Evolutionary conservation across 805 yeast genomes (phyloP).

Genomic region (Starmerella etchellsii): DNA sequence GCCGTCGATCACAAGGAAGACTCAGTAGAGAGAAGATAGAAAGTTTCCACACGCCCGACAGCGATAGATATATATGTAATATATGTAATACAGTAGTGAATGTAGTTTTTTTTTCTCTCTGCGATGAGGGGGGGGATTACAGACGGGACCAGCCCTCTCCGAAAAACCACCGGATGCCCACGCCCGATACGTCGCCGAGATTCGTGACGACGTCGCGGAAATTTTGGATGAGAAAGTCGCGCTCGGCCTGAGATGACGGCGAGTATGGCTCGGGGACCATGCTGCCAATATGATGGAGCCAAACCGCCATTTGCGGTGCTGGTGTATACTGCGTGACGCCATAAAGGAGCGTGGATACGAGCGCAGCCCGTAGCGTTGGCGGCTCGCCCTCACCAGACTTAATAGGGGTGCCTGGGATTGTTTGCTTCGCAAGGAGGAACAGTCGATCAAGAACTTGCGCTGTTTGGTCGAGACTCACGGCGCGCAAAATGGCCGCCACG

Average conservation of each 20-base stretch:
- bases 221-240: constrained; percentile 17
- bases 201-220: constrained; percentile 14
- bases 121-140: too few species aligned
- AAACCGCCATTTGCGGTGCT: constrained; percentile 29
- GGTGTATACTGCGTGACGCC: constrained; percentile 41
- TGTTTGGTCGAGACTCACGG: constrained; percentile 30
- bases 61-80: too few species aligned
- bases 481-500: constrained; percentile 40
- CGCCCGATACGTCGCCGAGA: constrained; percentile 21
- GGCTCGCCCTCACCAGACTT: constrained; percentile 23
- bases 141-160: constrained; percentile 4
- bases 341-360: constrained; percentile 36
- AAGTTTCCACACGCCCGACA: too few species aligned
- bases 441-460: constrained; percentile 32
- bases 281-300: constrained; percentile 35
- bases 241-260: constrained; percentile 11
- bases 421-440: constrained; percentile 26
- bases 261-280: constrained; percentile 27
- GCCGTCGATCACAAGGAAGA: neutral
- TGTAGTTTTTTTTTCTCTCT: too few species aligned
- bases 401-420: constrained; percentile 28
- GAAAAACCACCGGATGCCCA: constrained; percentile 27
- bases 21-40: neutral
- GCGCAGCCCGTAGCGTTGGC: constrained; percentile 35
- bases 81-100: too few species aligned